Conservation (phyloP, 2,329 filamentous ascomycete species). For the Orbilia javanica region DNA sequence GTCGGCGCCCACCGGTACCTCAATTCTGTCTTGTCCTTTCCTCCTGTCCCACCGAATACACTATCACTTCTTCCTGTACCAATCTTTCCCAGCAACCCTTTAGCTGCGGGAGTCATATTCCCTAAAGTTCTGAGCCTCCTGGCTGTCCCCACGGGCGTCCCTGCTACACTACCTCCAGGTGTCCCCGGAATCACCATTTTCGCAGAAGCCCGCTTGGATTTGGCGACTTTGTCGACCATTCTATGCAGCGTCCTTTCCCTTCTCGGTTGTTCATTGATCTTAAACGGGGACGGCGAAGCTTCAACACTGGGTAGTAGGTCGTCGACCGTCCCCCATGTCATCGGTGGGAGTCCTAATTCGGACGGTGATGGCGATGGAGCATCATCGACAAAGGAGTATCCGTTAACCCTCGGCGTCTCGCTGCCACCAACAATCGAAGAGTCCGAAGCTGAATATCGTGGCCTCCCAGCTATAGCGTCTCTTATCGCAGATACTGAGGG, state of each 20-base stretch:
- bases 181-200: conserved; percentile 69
- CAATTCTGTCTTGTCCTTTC: conserved; percentile 31
- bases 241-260: conserved; percentile 85
- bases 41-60: conserved; percentile 50
- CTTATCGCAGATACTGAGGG: conserved; percentile 86
- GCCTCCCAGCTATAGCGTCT: conserved; percentile 82
- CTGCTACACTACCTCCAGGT: conserved; percentile 70
- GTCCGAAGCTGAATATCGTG: conserved; percentile 74
- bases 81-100: conserved; percentile 76
- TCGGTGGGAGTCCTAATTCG: conserved; percentile 71
- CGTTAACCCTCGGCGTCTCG: conserved; percentile 91
- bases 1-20: conserved; percentile 60
- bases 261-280: conserved; percentile 78
- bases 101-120: conserved; percentile 79
- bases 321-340: conserved; percentile 62
- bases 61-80: conserved; percentile 45
- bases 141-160: conserved; percentile 71
- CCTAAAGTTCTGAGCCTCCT: conserved; percentile 64
- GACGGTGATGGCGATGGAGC: conserved; percentile 72
- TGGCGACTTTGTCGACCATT: conserved; percentile 85
- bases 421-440: conserved; percentile 73
- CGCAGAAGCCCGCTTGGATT: conserved; percentile 75
- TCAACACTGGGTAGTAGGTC: conserved; percentile 65
- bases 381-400: conserved; percentile 94
- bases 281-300: conserved; percentile 80